Evolutionary conservation across 306 rosid species (phyloP), one percentile per base, ranked within the genome.

Genomic region (Cicer cuneatum): DNA sequence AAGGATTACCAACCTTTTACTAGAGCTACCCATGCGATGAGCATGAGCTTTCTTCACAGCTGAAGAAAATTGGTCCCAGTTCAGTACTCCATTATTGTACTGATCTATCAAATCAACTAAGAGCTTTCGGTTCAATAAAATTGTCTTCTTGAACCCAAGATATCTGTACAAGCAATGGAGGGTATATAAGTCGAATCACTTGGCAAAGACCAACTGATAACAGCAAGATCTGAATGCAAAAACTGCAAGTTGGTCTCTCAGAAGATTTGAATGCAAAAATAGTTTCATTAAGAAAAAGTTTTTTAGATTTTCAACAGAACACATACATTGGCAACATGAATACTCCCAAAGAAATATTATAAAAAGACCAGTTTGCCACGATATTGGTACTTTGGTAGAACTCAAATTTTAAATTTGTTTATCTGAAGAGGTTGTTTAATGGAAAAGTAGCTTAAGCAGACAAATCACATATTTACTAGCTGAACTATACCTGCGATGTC

Each of bases 401-500:
- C 47, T 47, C 18, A 41, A 41, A 29, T 62, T 51, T 49, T 40
- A 43, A 56, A 51, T 33, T 14, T 41, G 58, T 48, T 41, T 24
- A 29, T 42, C 66, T 19, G 1, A 48, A 14, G 15, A 38, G 74
- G 35, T 35, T 49, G 35, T 35, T 49, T 16, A 48, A 10, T 3
- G 60, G 13, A 43, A 43, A 72, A 57, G 75, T 11, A 38, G 19
- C 64, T 42, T 11, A 67, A 48, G 6, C 45, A 47, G 15, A 69
- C 8, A 38, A 52, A 46, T 45, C 39, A 60, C 18, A 40, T 13
- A 10, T 47, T 47, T 66, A 21, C 21, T 5, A 60, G 66, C 41
- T 38, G 60, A 75, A 66, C 43, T 58, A 79, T 90, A 94, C 99
- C 99, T 90, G 85, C 99, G 99, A 73, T 94, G 97, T 74, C 99